Evolutionary conservation across 331 rosid species (phyloP).

Genomic region (Acacia concinna): DNA sequence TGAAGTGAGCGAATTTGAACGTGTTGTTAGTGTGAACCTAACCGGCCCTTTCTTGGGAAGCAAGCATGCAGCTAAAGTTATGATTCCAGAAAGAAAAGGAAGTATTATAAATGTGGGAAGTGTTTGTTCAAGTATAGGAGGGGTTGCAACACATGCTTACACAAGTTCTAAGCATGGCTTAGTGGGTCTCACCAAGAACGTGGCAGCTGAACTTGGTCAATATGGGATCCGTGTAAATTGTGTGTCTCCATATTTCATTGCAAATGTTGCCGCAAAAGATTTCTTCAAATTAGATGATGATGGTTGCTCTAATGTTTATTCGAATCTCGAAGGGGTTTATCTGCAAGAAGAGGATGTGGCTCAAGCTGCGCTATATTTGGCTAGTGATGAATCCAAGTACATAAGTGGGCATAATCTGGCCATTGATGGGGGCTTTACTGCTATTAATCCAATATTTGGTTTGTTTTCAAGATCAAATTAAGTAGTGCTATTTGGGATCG

Average conservation of each 20-base stretch:
- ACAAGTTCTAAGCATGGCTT: slow-evolving; percentile 39
- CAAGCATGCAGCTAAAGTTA: slow-evolving; percentile 27
- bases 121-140: slow-evolving; percentile 34
- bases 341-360: slow-evolving; percentile 44
- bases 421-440: slow-evolving; percentile 43
- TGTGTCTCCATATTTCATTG: slow-evolving; percentile 31
- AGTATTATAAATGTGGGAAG: slow-evolving; percentile 39
- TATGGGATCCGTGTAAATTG: slow-evolving; percentile 37
- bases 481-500: not conserved
- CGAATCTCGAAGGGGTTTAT: slow-evolving; percentile 32
- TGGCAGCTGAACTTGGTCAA: slow-evolving; percentile 40
- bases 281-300: slow-evolving; percentile 6
- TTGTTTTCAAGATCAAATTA: slow-evolving; percentile 29
- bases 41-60: slow-evolving; percentile 16
- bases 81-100: slow-evolving; percentile 14
- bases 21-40: slow-evolving; percentile 15
- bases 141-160: slow-evolving; percentile 38
- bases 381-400: slow-evolving; percentile 46
- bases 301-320: not conserved
- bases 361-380: slow-evolving; percentile 38
- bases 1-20: not conserved
- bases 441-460: slow-evolving; percentile 33
- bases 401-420: slow-evolving; percentile 40
- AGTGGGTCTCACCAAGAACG: slow-evolving; percentile 33
- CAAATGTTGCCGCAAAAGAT: not conserved